Percentiles rank a stretch among this genome's conserved stretches.
These are phyloP conservation scores for Arachis monticola DNA, from an alignment of 331 rosid species.

Conservation along the genomic window DNA sequence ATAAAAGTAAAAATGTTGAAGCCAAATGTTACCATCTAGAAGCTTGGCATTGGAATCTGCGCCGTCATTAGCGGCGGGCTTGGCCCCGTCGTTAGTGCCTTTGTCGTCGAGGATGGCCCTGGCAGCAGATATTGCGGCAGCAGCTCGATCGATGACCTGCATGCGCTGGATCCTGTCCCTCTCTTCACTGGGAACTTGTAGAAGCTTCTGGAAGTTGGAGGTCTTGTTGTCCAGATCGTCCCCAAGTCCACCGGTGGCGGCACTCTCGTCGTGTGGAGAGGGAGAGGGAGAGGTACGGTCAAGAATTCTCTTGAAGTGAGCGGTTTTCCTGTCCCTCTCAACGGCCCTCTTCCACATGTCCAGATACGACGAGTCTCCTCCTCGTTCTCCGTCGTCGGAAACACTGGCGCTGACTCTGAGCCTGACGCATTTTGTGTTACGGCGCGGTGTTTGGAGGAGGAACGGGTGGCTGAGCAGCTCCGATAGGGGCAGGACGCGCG, in stretches of 20 bases:
- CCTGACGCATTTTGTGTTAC: conserved; percentile 30
- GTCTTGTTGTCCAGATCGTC: conserved; percentile 66
- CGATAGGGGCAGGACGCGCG: conserved; percentile 1
- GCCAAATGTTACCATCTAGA: conserved; percentile 30
- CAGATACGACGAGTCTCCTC: conserved; percentile 59
- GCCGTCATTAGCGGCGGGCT: not conserved
- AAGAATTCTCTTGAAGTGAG: conserved; percentile 58
- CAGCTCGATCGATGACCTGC: conserved; percentile 91
- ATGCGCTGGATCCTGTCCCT: conserved; percentile 80
- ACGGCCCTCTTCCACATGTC: conserved; percentile 89
- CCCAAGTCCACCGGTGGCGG: not conserved
- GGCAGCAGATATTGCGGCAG: conserved; percentile 90
- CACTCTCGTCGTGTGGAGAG: not conserved
- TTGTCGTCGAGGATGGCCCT: conserved; percentile 45
- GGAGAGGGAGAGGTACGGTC: conserved; percentile 11
- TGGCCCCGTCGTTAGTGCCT: not conserved
- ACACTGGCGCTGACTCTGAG: conserved; percentile 35
- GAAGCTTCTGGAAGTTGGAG: conserved; percentile 73
- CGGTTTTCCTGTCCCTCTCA: conserved; percentile 58
- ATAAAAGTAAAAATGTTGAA: not conserved
- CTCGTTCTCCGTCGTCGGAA: conserved; percentile 34
- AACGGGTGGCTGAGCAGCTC: not conserved
- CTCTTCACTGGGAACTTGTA: conserved; percentile 71
- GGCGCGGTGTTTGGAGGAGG: not conserved
- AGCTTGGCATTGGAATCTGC: not conserved